Conservation (phyloP, 257 asterid genomes). For the Nicotiana undulata region DNA sequence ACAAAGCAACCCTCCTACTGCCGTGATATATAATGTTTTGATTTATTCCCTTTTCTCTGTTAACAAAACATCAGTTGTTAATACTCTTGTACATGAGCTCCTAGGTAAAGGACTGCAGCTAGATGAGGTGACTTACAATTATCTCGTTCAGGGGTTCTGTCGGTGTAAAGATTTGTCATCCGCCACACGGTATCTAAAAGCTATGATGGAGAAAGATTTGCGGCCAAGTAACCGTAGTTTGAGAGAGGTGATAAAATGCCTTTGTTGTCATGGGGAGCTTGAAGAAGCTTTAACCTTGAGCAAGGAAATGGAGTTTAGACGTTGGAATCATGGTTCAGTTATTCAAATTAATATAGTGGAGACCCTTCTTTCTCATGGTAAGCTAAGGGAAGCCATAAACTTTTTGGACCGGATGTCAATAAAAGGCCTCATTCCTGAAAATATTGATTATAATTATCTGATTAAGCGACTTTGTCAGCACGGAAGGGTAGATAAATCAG, state of each 20-base stretch:
- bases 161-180: conserved; percentile 25
- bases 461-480: conserved; percentile 57
- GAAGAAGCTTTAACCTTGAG: conserved; percentile 51
- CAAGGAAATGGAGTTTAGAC: conserved; percentile 54
- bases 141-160: conserved; percentile 40
- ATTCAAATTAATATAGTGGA: conserved; percentile 44
- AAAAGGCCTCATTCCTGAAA: conserved; percentile 33
- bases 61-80: conserved; percentile 21
- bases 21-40: conserved; percentile 42
- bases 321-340: conserved; percentile 49
- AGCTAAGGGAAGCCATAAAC: conserved; percentile 37
- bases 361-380: conserved; percentile 29
- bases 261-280: conserved; percentile 34
- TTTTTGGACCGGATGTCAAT: conserved; percentile 42
- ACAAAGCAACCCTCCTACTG: conserved; percentile 28
- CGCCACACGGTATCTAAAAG: conserved; percentile 33
- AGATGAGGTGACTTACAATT: conserved; percentile 50
- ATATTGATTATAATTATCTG: conserved; percentile 36
- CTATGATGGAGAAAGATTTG: conserved; percentile 47
- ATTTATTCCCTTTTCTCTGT: conserved; percentile 43
- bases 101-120: conserved; percentile 34
- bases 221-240: conserved; percentile 60
- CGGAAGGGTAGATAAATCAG: conserved; percentile 47
- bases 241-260: conserved; percentile 36
- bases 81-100: conserved; percentile 27